Base-by-base conservation (phyloP, 2,329 filamentous ascomycete genomes). In the Hymenotorrendiella dingleyae region DNA sequence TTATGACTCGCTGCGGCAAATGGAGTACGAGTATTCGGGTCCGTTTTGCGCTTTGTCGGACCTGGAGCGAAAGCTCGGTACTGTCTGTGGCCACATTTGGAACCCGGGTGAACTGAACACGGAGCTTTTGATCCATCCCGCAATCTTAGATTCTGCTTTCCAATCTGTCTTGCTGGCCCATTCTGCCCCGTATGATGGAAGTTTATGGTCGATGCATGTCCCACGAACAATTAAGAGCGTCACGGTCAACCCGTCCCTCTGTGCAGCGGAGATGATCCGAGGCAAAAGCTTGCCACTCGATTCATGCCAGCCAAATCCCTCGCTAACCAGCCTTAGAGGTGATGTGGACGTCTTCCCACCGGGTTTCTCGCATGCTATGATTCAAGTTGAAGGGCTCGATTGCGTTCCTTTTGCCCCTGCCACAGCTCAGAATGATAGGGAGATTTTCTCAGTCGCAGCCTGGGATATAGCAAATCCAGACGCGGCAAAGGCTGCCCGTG, bases 61-160 rank as follows among this genome's bases (percentile, higher is more conserved):
- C 10, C 14, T 46, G 16, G 28, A 38, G 22, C 21, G 48, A n/a
- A 45, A 22, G 9, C 22, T 16, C 7, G 16, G 12, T 38, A 14
- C 22, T n/a, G 26, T 8, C 10, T 6, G n/a, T 16, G 28, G 28
- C 7, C n/a, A n/a, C n/a, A n/a, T n/a, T n/a, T n/a, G n/a, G n/a
- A n/a, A n/a, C n/a, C n/a, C n/a, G n/a, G n/a, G n/a, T n/a, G 19
- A 26, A 11, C 19, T 11, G 27, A 34, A 22, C n/a, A 33, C 14
- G 5, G 10, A 14, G 2, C n/a, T 45, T 19, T 24, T 76, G 3
- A 65, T 80, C 20, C 76, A 80, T 46, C 76, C 76, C 0, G 68
- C 72, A 4, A 76, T 73, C 0, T 61, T 80, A 12, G 76, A 80
- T 50, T 61, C 69, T 3, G 71, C 77, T 59, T 68, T 80, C 26